Evolutionary conservation across 148 eudicot species (phyloP), one percentile per base, ranked within the genome.

Genomic region (Selenicereus undatus): DNA sequence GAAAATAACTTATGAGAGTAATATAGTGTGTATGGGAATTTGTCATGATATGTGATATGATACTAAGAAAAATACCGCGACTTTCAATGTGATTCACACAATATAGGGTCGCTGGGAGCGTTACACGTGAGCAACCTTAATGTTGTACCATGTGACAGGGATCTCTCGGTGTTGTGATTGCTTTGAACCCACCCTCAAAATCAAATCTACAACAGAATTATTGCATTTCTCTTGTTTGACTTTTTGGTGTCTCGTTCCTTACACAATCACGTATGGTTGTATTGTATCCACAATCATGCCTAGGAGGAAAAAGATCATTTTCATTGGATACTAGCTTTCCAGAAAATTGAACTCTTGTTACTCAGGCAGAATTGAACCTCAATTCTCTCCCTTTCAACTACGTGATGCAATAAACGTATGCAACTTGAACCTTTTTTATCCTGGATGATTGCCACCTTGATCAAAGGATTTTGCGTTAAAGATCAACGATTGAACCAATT

Each of bases 401-500:
- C 62, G 3, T 12, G 12, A 48, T 48, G 12, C 52, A 48, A 48
- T 48, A 11, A 48, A 48, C 52, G 52, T 56, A 56, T 56, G 62
- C 62, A 48, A 48, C 52, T 48, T 48, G 52, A 56, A 56, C 62
- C 62, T 20, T 3, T 56, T 3, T 17, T 3, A 56, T 56, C 62
- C n/a, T 56, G 22, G 7, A 18, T 56, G n/a, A 56, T 0, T 48
- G 52, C 14, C 5, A 11, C 13, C 18, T 76, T 39, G 39, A 35
- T 30, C n/a, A 10, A 32, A 12, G 2, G 7, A n/a, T 62, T 24
- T 22, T 62, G 54, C 50, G 8, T 30, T 78, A 9, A 78, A 24
- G 56, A 65, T 26, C 39, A 62, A n/a, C 66, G 27, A 50, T 78
- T 70, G 73, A 75, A 71, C 75, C 75, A 60, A 79, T 51, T 30